Percentiles rank a stretch among this genome's conserved stretches.
These are phyloP conservation scores for Luffa acutangula DNA, from an alignment of 306 rosid genomes.

Conservation along the genomic window DNA sequence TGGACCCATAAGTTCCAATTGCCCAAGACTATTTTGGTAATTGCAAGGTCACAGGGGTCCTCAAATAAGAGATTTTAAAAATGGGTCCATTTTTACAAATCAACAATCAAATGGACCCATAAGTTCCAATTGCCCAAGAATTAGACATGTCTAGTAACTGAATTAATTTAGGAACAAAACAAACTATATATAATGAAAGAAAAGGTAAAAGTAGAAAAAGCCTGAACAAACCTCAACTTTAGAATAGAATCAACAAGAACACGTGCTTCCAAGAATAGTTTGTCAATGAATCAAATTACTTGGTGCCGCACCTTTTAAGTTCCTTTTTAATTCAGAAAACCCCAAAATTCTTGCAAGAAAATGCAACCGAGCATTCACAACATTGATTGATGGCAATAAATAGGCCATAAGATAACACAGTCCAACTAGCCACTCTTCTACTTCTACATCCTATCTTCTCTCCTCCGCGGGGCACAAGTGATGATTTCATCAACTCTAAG, in stretches of 20 bases:
- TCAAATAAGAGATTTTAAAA: no score
- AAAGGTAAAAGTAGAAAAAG: no score
- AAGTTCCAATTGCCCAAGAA: no score
- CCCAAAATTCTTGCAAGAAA: constrained; percentile 6
- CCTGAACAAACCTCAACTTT: background rate
- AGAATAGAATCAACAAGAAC: background rate
- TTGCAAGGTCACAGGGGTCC: no score
- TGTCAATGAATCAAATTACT: no score
- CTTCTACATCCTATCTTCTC: constrained; percentile 97
- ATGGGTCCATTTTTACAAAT: no score
- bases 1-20: no score
- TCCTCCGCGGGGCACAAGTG: constrained; percentile 89
- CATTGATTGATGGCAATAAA: background rate
- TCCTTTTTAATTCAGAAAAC: background rate
- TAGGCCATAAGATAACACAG: background rate
- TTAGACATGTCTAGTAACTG: background rate
- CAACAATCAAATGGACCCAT: no score
- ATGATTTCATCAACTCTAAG: constrained; percentile 96
- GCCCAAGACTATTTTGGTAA: no score
- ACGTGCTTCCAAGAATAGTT: background rate
- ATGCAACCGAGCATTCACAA: background rate
- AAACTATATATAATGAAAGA: no score
- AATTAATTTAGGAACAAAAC: background rate
- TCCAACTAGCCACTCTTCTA: background rate
- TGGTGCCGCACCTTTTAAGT: no score